phyloP scores from a whole-genome alignment of 169 alveolate species.

The Plasmodium inui region DNA sequence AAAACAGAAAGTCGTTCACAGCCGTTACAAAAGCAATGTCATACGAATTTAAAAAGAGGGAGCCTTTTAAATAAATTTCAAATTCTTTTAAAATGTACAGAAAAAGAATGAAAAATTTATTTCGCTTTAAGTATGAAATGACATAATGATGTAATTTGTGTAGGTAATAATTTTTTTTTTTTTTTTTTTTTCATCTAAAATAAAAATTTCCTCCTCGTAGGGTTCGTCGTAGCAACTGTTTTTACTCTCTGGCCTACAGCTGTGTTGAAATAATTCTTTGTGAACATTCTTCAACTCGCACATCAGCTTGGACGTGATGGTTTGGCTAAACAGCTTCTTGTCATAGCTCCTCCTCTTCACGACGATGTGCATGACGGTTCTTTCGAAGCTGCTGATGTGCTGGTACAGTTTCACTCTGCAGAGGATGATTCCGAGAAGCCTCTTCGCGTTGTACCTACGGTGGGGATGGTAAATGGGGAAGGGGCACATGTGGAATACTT shows the following conservation, averaged over 20 bases:
- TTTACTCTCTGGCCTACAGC: conserved; percentile 65
- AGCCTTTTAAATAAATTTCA: conserved; percentile 44
- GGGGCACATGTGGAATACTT: not conserved
- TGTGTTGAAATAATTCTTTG: conserved; percentile 71
- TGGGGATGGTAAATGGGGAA: not conserved
- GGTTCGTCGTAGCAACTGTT: conserved; percentile 69
- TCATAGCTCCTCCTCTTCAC: conserved; percentile 9
- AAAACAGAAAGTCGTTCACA: conserved; percentile 68
- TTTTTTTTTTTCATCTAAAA: conserved; percentile 40
- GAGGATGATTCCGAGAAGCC: conserved; percentile 65
- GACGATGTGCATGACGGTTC: conserved; percentile 25
- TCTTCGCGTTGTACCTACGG: conserved; percentile 58
- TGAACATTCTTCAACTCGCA: conserved; percentile 61
- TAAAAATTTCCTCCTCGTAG: conserved; percentile 70
- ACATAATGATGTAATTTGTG: conserved; percentile 72
- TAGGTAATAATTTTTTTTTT: conserved; percentile 14
- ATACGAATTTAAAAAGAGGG: conserved; percentile 59
- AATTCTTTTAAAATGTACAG: conserved; percentile 72
- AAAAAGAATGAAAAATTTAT: conserved; percentile 55
- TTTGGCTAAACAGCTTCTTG: conserved; percentile 14
- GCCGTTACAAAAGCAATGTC: conserved; percentile 70
- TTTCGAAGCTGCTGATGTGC: conserved; percentile 24
- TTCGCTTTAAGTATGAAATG: conserved; percentile 41
- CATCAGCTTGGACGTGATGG: conserved; percentile 9
- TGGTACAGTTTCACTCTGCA: conserved; percentile 52